Evolutionary conservation across 345 rosid genomes (phyloP).

Genomic region (Durio zibethinus): DNA sequence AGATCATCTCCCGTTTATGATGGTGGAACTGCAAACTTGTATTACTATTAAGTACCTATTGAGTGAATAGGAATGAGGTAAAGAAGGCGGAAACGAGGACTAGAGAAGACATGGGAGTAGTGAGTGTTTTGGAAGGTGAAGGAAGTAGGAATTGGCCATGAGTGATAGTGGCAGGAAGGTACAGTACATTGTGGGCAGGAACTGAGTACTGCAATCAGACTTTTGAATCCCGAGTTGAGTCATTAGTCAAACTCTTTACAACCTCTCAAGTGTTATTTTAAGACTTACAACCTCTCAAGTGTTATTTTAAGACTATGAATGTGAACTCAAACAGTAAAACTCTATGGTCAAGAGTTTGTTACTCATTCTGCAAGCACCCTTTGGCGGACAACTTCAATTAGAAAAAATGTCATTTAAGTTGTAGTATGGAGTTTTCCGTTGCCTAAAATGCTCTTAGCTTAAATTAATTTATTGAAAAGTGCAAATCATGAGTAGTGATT

Average conservation of each 20-base stretch:
- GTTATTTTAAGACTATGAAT: neutral
- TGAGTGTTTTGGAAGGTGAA: neutral
- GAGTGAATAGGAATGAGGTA: neutral
- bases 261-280: too few species aligned
- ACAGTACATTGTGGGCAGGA: neutral
- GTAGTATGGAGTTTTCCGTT: neutral
- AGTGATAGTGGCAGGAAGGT: neutral
- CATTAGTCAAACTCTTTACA: neutral
- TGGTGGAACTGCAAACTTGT: neutral
- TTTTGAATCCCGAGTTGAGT: neutral
- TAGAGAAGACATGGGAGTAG: too few species aligned
- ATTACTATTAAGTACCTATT: neutral
- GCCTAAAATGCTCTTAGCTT: neutral
- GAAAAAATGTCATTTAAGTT: neutral
- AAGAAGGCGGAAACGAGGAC: neutral
- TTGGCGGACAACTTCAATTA: neutral
- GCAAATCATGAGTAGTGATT: neutral
- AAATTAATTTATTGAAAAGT: neutral
- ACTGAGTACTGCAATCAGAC: neutral
- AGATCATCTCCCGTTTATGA: neutral
- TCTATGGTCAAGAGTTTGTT: neutral
- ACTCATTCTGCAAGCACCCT: neutral
- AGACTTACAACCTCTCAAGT: neutral
- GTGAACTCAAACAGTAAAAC: neutral
- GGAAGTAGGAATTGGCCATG: neutral